Percentiles rank a stretch among this genome's conserved stretches.
Evolutionary conservation across 352 stramenopile genomes (phyloP).

Genomic region (Phytophthora aleatoria): DNA sequence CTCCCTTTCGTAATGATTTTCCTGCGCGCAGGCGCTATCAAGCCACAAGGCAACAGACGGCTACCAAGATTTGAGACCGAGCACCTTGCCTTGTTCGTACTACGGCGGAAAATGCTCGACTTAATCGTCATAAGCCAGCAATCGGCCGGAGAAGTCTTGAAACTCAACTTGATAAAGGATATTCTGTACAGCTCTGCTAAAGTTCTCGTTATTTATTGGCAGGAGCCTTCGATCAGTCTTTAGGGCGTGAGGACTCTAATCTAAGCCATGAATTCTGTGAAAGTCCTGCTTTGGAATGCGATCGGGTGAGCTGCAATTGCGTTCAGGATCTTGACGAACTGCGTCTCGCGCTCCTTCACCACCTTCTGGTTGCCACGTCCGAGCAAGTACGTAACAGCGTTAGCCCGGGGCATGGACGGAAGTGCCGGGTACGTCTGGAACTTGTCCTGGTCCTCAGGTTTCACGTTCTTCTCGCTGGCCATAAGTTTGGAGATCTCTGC

Average conservation of each 20-base stretch:
- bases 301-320: constrained; percentile 60
- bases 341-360: constrained; percentile 57
- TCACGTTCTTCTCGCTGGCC: constrained; percentile 61
- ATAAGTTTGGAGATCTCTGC: constrained; percentile 55
- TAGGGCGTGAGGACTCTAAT: background rate
- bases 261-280: constrained; percentile 58
- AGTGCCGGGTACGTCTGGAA: constrained; percentile 68
- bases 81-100: background rate
- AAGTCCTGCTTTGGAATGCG: constrained; percentile 46
- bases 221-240: background rate
- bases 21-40: constrained; percentile 8
- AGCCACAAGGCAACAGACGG: constrained; percentile 20
- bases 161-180: too few species aligned
- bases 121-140: too few species aligned
- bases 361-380: constrained; percentile 55
- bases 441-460: constrained; percentile 45
- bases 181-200: background rate
- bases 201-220: constrained; percentile 7
- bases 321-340: constrained; percentile 74
- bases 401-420: constrained; percentile 53
- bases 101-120: background rate
- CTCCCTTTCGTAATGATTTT: constrained; percentile 10
- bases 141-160: too few species aligned
- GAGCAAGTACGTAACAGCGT: constrained; percentile 45
- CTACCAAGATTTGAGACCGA: background rate